Evolutionary conservation across 768 basidiomycete genomes (phyloP), one percentile per base, ranked within the genome.

Genomic region (Termitomyces sp.): DNA sequence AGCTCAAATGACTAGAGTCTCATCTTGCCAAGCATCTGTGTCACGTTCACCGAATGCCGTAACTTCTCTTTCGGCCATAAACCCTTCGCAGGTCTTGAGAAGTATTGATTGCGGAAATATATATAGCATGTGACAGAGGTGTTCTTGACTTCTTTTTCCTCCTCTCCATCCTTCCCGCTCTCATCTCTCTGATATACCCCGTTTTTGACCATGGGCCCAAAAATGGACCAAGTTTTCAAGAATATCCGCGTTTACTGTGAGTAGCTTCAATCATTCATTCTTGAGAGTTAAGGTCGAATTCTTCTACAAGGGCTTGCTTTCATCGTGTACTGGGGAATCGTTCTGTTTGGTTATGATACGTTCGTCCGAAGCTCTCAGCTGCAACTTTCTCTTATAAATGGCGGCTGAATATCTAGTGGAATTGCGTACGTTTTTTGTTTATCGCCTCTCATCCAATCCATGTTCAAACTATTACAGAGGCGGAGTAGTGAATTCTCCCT

Each of bases 401-500:
- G 18, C 18, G 12, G 28, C n/a, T 7, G 26, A n/a, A 41, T 26
- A 33, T 50, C 4, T 34, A 66, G 65, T 41, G 65, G 65, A 33
- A 63, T 66, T 36, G 65, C 62, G 65, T 66, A 56, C 37, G 64
- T 59, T 22, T 20, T 18, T 33, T 7, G 8, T 46, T 24, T 41
- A 2, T 18, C 0, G 13, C 15, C 4, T 24, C 12, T 42, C 18
- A 46, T 6, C 13, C 5, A 42, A 42, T 44, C 10, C 33, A 37
- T 48, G 13, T 16, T 24, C 5, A 31, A 3, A 16, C 20, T 51
- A 22, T 4, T 22, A 5, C 44, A 65, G 64, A n/a, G 62, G 64
- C 45, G 64, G 64, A 2, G 62, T 65, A 2, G 64, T 65, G 29
- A 50, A 33, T n/a, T 24, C 82, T 22, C 55, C 65, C 1, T 84